Evolutionary conservation across 2,329 filamentous ascomycete species (phyloP).

Genomic region (Fusarium equiseti): DNA sequence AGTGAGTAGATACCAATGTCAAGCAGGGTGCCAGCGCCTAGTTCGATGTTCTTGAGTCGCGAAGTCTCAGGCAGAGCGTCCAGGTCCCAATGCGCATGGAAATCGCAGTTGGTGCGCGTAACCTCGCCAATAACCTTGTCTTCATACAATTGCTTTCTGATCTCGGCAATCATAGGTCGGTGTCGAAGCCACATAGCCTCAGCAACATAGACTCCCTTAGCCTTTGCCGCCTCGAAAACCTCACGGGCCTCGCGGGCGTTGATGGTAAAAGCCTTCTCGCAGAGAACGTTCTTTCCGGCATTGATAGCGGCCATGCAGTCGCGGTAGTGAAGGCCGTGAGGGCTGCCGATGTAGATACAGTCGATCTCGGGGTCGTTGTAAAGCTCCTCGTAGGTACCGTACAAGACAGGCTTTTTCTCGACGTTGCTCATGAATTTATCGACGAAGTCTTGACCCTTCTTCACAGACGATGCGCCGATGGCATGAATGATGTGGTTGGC

Average conservation of each 20-base stretch:
- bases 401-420: not conserved
- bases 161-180: constrained; percentile 47
- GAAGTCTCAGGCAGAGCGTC: not conserved
- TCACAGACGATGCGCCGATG: not conserved
- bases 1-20: constrained; percentile 44
- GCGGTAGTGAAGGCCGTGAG: constrained; percentile 52
- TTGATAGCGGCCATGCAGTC: constrained; percentile 51
- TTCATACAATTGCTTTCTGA: constrained; percentile 50
- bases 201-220: constrained; percentile 52
- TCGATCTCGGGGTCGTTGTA: constrained; percentile 51
- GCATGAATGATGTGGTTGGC: not conserved
- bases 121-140: constrained; percentile 56
- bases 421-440: not conserved
- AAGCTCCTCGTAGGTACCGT: constrained; percentile 48
- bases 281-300: constrained; percentile 54
- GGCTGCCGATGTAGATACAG: constrained; percentile 54
- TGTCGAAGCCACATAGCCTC: constrained; percentile 55
- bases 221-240: constrained; percentile 46
- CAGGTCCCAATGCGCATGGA: not conserved
- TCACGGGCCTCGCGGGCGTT: constrained; percentile 39
- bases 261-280: constrained; percentile 54
- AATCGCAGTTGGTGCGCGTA: not conserved
- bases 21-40: not conserved
- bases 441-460: not conserved
- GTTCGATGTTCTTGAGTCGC: not conserved